Evolutionary conservation across 2,329 filamentous ascomycete genomes (phyloP).

Genomic region (Penicillium verrucosum): DNA sequence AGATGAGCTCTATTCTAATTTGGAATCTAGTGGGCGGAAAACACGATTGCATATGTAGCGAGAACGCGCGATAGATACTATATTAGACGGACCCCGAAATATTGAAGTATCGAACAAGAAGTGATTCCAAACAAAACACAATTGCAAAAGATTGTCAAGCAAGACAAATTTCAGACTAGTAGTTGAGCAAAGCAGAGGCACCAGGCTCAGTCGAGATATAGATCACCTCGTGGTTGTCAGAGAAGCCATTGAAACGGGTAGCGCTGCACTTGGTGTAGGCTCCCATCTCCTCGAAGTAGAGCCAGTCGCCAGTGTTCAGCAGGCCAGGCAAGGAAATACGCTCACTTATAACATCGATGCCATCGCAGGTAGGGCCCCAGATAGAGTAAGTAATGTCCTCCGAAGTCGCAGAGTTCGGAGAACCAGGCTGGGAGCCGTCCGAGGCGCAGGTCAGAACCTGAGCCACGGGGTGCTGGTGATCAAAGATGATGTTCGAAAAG

Average conservation of each 20-base stretch:
- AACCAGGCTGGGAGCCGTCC: constrained; percentile 58
- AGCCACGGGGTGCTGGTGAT: constrained; percentile 88
- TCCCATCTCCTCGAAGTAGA: constrained; percentile 98
- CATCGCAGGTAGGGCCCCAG: constrained; percentile 97
- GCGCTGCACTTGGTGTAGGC: constrained; percentile 98
- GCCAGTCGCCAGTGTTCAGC: constrained; percentile 91
- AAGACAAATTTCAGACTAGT: constrained; percentile 26
- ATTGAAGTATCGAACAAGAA: background rate
- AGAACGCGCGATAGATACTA: constrained; percentile 11
- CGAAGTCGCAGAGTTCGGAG: constrained; percentile 36
- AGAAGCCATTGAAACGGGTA: constrained; percentile 96
- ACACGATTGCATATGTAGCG: background rate
- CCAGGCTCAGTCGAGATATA: constrained; percentile 94
- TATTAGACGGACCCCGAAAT: background rate
- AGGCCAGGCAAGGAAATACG: constrained; percentile 72
- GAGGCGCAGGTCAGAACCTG: constrained; percentile 69
- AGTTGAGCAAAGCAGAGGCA: constrained; percentile 67
- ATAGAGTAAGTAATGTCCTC: constrained; percentile 80
- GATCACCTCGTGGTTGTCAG: constrained; percentile 84
- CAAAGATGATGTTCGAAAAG: constrained; percentile 99
- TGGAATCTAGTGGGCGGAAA: background rate
- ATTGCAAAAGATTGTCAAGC: constrained; percentile 5
- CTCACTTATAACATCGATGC: constrained; percentile 89
- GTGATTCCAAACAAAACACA: constrained; percentile 5
- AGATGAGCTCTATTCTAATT: constrained; percentile 6